A percentile compares a stretch with the other conserved stretches of the same genome.
Conservation (phyloP, 441 rosid species). For the Erodium texanum region DNA sequence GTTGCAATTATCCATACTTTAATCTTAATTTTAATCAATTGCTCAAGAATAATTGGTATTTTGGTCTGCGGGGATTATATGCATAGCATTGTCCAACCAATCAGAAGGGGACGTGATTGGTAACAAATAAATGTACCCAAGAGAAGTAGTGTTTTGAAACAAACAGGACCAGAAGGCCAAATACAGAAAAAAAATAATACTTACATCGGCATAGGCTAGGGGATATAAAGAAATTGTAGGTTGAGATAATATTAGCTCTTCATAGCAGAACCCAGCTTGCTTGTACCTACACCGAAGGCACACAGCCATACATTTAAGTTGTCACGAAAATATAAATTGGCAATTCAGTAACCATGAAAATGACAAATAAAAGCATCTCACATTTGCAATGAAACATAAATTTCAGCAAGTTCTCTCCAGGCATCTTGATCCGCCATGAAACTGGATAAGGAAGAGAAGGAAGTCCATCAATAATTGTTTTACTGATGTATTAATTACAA, state of each 20-base stretch:
- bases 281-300: conserved; percentile 58
- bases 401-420: conserved; percentile 99
- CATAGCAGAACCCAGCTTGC: conserved; percentile 97
- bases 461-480: conserved; percentile 4
- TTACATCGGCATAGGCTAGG: conserved; percentile 85
- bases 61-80: too few species aligned
- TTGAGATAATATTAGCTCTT: conserved; percentile 76
- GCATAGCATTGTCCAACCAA: too few species aligned
- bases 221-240: conserved; percentile 78
- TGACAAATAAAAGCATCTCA: conserved; percentile 27
- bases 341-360: background rate
- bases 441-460: conserved; percentile 26
- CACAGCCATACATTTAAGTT: conserved; percentile 5
- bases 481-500: background rate
- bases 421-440: conserved; percentile 99
- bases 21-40: too few species aligned
- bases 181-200: conserved; percentile 14
- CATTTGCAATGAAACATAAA: conserved; percentile 88
- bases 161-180: background rate
- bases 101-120: too few species aligned
- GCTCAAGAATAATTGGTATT: too few species aligned
- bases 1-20: too few species aligned
- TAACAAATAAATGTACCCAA: too few species aligned
- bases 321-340: background rate
- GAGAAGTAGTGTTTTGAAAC: background rate